A percentile compares a stretch with the other conserved stretches of the same genome.
These are phyloP conservation scores for Pseudonitzschia multistriata DNA, from an alignment of 108 stramenopile genomes.

Conservation along the genomic window DNA sequence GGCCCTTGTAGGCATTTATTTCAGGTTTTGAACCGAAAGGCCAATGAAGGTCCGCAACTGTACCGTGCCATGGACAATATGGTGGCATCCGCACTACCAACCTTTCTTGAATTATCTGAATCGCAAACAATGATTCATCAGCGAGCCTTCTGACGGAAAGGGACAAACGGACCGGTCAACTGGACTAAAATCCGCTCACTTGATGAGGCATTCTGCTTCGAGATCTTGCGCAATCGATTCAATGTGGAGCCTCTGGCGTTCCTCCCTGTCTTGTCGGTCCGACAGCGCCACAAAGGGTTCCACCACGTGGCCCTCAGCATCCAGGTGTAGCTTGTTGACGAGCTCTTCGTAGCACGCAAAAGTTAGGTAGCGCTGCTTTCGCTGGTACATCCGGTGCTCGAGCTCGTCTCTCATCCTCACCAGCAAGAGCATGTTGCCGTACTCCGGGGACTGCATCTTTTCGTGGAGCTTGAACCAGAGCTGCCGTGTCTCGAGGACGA, in stretches of 20 bases:
- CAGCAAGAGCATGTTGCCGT: conserved; percentile 75
- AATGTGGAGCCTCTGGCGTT: conserved; percentile 58
- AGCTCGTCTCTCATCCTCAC: conserved; percentile 68
- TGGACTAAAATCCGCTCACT: not conserved
- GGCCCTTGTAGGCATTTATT: too few relatives aligned
- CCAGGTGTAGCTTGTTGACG: conserved; percentile 73
- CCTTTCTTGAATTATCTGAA: too few relatives aligned
- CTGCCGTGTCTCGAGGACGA: conserved; percentile 70
- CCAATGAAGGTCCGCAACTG: too few relatives aligned
- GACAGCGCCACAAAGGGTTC: conserved; percentile 74
- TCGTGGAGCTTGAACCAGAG: conserved; percentile 70
- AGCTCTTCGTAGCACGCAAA: conserved; percentile 58
- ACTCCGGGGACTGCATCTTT: conserved; percentile 73
- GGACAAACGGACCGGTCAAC: too few relatives aligned
- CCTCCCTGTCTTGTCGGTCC: conserved; percentile 58
- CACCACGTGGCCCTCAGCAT: conserved; percentile 69
- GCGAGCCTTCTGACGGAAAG: too few relatives aligned
- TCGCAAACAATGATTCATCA: too few relatives aligned
- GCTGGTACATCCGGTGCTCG: conserved; percentile 54
- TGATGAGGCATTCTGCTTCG: conserved; percentile 41
- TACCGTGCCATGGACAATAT: too few relatives aligned
- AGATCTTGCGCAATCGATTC: conserved; percentile 56
- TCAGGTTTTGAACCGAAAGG: too few relatives aligned
- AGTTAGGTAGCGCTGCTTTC: conserved; percentile 63
- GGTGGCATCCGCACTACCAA: too few relatives aligned